Evolutionary conservation across 2,329 filamentous ascomycete genomes (phyloP).

Genomic region (Botrytis fabae): DNA sequence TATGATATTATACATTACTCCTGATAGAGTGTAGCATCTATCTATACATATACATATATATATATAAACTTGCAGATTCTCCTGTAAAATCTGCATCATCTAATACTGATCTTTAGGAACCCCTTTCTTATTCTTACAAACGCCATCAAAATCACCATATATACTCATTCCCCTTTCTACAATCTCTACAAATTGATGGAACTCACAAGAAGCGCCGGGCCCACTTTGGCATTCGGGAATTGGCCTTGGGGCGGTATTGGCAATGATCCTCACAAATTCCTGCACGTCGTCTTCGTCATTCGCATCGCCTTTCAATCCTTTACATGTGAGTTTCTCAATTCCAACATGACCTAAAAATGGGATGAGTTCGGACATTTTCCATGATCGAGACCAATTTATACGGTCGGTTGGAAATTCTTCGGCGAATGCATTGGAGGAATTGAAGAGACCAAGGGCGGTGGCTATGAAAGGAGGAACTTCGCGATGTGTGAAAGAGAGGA

Average conservation of each 20-base stretch:
- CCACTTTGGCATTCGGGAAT: slow-evolving; percentile 51
- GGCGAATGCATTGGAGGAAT: slow-evolving; percentile 63
- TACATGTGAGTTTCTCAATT: slow-evolving; percentile 64
- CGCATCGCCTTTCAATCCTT: slow-evolving; percentile 52
- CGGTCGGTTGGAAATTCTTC: slow-evolving; percentile 63
- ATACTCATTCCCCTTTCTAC: slow-evolving; percentile 45
- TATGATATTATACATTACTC: neutral
- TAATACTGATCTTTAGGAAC: slow-evolving; percentile 19
- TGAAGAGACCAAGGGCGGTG: slow-evolving; percentile 68
- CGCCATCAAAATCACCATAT: slow-evolving; percentile 39
- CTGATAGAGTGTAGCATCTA: neutral
- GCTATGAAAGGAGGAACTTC: slow-evolving; percentile 67
- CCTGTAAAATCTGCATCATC: neutral
- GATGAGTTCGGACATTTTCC: slow-evolving; percentile 62
- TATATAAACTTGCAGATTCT: neutral
- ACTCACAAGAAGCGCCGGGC: slow-evolving; percentile 52
- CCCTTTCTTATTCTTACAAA: slow-evolving; percentile 34
- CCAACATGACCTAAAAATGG: slow-evolving; percentile 68
- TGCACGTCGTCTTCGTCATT: slow-evolving; percentile 49
- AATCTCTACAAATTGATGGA: slow-evolving; percentile 46
- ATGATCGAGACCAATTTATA: slow-evolving; percentile 63
- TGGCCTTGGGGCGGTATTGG: slow-evolving; percentile 52
- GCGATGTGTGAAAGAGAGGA: slow-evolving; percentile 65
- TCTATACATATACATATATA: neutral
- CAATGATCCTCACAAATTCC: slow-evolving; percentile 53